Conservation (phyloP, 176 grass and related monocot species). For the Leersia perrieri region DNA sequence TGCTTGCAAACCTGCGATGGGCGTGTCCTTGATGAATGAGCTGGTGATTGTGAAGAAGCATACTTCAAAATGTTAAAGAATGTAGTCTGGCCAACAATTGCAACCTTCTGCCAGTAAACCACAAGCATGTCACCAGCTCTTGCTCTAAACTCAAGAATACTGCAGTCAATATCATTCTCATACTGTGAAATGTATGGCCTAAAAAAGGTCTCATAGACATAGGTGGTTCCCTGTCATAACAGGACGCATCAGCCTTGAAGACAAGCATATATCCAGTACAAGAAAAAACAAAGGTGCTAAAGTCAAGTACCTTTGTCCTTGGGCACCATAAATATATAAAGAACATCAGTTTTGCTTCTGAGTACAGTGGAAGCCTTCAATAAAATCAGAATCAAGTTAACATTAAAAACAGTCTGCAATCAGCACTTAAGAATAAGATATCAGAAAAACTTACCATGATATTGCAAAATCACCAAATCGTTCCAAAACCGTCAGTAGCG, state of each 20-base stretch:
- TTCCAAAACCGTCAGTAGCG: constrained; percentile 64
- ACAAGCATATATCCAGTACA: constrained; percentile 29
- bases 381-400: constrained; percentile 29
- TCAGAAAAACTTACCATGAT: constrained; percentile 61
- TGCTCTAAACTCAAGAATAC: constrained; percentile 69
- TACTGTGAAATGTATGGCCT: constrained; percentile 76
- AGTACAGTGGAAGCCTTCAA: constrained; percentile 74
- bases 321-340: constrained; percentile 84
- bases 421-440: background rate
- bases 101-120: constrained; percentile 61
- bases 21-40: constrained; percentile 50
- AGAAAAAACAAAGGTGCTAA: constrained; percentile 25
- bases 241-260: constrained; percentile 5
- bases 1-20: constrained; percentile 36
- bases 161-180: constrained; percentile 80
- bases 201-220: constrained; percentile 79
- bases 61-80: constrained; percentile 80
- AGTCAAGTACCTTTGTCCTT: constrained; percentile 70
- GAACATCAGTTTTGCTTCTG: constrained; percentile 71
- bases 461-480: constrained; percentile 70
- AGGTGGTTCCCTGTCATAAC: constrained; percentile 63
- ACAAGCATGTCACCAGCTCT: constrained; percentile 56
- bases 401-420: constrained; percentile 5
- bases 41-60: constrained; percentile 50
- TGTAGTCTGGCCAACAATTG: constrained; percentile 49